Evolutionary conservation across 352 stramenopile genomes (phyloP), one percentile per base, ranked within the genome.

Genomic region (Detonula confervacea): DNA sequence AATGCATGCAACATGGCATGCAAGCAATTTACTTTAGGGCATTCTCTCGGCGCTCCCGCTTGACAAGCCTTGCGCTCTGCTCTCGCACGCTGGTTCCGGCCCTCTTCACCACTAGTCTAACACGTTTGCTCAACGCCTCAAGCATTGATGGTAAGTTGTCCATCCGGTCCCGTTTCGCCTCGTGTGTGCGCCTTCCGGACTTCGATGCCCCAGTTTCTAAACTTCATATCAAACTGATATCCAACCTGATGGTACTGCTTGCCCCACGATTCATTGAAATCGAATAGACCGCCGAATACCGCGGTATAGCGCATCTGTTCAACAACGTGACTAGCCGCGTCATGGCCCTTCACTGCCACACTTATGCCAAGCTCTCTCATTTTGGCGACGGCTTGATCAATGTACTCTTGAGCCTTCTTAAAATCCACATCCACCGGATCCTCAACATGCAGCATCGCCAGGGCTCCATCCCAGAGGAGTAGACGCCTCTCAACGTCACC

Each of bases 191-290:
- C 39, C 39, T 49, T 49, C 39, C 39, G 4, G 2, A 18, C 12
- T 49, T 49, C 39, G 18, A 9, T 49, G 3, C 39, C 39, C 39
- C 4, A 16, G 39, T 49, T 49, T 18, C 39, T 6, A 5, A 49
- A n/a, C 39, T 16, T 49, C 39, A 49, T 49, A 16, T 49, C 39
- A 49, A 49, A 49, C 2, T 49, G 3, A 49, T 49, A 49, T 3
- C 39, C 39, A 6, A 3, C 18, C 18, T 49, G 39, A 49, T 49
- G 39, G 12, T 16, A 35, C 20, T 42, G 20, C 52, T 35, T 27
- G 8, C 33, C n/a, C 60, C 60, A 69, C 16, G 54, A 46, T 37
- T 69, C 60, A 18, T 57, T 52, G 11, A 69, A 47, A 16, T 27
- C n/a, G 16, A 25, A 46, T 16, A 69, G 37, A 6, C 60, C 60